Percentiles rank a stretch among this genome's conserved stretches.
These are phyloP conservation scores for Diaporthe nobilis DNA, from an alignment of 2,329 filamentous ascomycete species.

Conservation along the genomic window DNA sequence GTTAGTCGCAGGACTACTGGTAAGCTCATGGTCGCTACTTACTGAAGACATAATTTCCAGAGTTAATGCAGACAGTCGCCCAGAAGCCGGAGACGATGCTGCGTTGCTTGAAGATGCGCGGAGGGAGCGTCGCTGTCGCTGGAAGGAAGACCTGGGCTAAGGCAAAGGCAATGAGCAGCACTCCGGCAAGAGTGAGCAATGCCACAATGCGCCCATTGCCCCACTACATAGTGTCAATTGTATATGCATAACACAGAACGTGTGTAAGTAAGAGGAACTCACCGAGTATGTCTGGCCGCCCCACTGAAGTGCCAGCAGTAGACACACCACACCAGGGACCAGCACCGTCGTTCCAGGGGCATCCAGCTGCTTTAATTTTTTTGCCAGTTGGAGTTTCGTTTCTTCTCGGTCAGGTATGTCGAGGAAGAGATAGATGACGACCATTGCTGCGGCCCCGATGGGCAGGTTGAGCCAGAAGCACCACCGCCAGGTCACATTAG, in stretches of 20 bases:
- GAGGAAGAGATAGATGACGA: constrained; percentile 42
- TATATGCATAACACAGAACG: fast-evolving
- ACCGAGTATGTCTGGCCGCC: constrained; percentile 44
- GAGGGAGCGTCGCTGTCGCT: constrained; percentile 62
- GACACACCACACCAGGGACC: constrained; percentile 44
- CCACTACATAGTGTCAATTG: constrained; percentile 44
- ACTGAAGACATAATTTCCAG: constrained; percentile 21
- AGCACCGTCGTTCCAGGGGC: constrained; percentile 42
- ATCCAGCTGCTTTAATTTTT: constrained; percentile 47
- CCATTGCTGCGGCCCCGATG: constrained; percentile 23
- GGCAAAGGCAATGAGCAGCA: constrained; percentile 48
- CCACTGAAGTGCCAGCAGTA: constrained; percentile 47
- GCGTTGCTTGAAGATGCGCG: constrained; percentile 60
- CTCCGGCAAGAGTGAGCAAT: constrained; percentile 48
- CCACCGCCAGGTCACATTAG: constrained; percentile 48
- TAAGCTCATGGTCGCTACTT: not conserved
- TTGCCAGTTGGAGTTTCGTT: constrained; percentile 38
- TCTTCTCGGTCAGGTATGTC: constrained; percentile 41
- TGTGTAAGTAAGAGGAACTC: not conserved
- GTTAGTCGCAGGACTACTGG: not conserved
- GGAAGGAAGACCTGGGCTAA: constrained; percentile 57
- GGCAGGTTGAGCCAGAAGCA: constrained; percentile 44
- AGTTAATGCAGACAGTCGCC: constrained; percentile 50
- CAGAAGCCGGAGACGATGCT: constrained; percentile 57
- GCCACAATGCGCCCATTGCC: constrained; percentile 48